Base-by-base conservation (phyloP, 768 basidiomycete species). In the Boletus sensibilis region DNA sequence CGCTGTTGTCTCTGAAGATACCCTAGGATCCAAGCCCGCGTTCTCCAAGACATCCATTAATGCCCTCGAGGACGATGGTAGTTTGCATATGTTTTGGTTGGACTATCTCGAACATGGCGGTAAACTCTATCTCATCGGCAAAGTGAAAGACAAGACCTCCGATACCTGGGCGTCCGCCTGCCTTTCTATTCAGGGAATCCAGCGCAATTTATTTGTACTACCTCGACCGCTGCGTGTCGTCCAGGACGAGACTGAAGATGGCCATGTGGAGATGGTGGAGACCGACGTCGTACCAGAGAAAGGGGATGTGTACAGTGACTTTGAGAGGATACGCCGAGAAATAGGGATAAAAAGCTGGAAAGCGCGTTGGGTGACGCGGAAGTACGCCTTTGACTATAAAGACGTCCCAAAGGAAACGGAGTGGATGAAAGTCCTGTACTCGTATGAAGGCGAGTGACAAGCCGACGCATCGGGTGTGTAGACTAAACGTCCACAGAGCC, bases 381-480 rank as follows among this genome's bases (percentile, higher is more conserved):
- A 87, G 64, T 98, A 98, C 68, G 94, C 90, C 0, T 98, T 99
- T 67, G 95, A 92, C 10, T 56, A 51, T 34, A 77, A 80, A 58
- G 87, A 89, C 44, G 82, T 97, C 1, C 94, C 94, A 1, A 78
- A 83, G 54, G 87, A 83, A 20, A 87, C 94, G 68, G 81, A 88
- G 60, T 99, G 94, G 93, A 75, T 98, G 74, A 98, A 99, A 71
- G 92, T 96, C 3, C 82, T 95, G 2, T 98, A 97, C 69, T 83
- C 86, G 18, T 98, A 93, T 63, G 83, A 88, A 58, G 87, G 96
- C 93, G 57, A 61, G 85, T 64, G 12, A 5, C 58, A 18, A 25
- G 13, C 40, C 20, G 20, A 21, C 2, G 13, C 20, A 16, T 46
- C 13, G 33, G 11, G 10, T 10, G 13, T 31, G 29, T 49, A 35